phyloP scores from a whole-genome alignment of 2,329 filamentous ascomycete genomes.

The Scleromitrula shiraiana region DNA sequence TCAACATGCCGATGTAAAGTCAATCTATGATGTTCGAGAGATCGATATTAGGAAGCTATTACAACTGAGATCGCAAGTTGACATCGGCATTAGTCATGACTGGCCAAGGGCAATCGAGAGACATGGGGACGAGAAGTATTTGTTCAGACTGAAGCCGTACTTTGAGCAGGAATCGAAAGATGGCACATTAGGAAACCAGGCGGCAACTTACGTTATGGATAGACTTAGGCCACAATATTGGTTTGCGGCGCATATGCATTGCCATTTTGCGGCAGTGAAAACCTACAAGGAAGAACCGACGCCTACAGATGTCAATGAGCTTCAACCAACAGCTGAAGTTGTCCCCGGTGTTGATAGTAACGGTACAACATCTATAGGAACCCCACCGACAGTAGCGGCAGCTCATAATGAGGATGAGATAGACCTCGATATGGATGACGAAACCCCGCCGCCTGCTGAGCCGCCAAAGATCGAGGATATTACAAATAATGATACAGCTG shows the following conservation, averaged over 20 bases:
- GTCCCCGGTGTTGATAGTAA: not conserved
- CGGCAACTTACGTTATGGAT: slow-evolving; percentile 74
- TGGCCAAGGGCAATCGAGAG: slow-evolving; percentile 84
- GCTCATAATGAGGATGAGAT: slow-evolving; percentile 59
- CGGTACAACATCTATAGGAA: not conserved
- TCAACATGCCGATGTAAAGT: slow-evolving; percentile 64
- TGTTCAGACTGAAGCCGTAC: slow-evolving; percentile 67
- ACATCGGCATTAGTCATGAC: slow-evolving; percentile 88
- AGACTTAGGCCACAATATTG: slow-evolving; percentile 75
- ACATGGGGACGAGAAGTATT: slow-evolving; percentile 57
- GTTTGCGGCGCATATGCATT: slow-evolving; percentile 92
- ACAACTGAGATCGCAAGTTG: slow-evolving; percentile 76
- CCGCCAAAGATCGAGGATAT: slow-evolving; percentile 40
- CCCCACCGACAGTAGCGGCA: not conserved
- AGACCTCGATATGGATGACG: slow-evolving; percentile 56
- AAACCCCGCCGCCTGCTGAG: slow-evolving; percentile 20
- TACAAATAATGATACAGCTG: slow-evolving; percentile 39
- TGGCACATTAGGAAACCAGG: slow-evolving; percentile 70
- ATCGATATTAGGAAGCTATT: slow-evolving; percentile 85
- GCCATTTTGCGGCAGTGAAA: slow-evolving; percentile 70
- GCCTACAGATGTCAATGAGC: slow-evolving; percentile 6
- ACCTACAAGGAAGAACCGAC: slow-evolving; percentile 36
- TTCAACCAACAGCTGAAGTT: not conserved
- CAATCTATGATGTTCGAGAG: slow-evolving; percentile 85
- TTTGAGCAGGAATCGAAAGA: slow-evolving; percentile 69